Evolutionary conservation across 1,284 basidiomycete genomes (phyloP).

Genomic region (Tylopilus sp.): DNA sequence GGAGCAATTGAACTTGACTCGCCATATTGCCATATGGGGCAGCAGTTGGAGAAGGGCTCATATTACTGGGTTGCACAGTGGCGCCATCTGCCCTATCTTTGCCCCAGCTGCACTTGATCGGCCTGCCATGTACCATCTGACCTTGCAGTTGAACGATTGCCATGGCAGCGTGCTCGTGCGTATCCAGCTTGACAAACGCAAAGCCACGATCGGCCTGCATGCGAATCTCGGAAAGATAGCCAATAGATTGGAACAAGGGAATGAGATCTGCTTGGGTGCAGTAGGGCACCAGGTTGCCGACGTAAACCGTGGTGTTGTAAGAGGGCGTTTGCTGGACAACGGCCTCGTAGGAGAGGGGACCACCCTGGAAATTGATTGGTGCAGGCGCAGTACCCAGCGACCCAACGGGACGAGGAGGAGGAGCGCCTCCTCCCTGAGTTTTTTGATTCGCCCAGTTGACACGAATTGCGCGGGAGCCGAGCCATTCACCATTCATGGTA

Average conservation of each 20-base stretch:
- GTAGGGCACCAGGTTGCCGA: constrained; percentile 95
- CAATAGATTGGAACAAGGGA: constrained; percentile 93
- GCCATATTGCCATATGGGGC: constrained; percentile 73
- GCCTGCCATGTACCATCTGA: constrained; percentile 90
- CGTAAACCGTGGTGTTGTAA: constrained; percentile 94
- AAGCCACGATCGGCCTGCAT: constrained; percentile 98
- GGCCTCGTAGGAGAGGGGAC: constrained; percentile 80
- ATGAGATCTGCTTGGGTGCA: constrained; percentile 94
- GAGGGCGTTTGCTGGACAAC: constrained; percentile 86
- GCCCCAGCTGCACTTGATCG: constrained; percentile 97
- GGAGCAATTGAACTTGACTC: constrained; percentile 22
- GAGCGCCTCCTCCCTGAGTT: constrained; percentile 61
- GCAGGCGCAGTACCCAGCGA: constrained; percentile 62
- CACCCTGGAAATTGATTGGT: constrained; percentile 81
- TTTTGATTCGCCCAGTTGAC: constrained; percentile 99
- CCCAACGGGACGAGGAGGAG: constrained; percentile 45
- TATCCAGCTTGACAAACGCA: constrained; percentile 97
- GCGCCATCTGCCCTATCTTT: constrained; percentile 83
- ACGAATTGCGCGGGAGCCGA: constrained; percentile 93
- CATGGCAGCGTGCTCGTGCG: constrained; percentile 95
- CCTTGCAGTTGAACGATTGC: constrained; percentile 95
- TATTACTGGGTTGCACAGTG: constrained; percentile 46
- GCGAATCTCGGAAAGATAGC: constrained; percentile 95
- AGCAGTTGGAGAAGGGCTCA: constrained; percentile 64
- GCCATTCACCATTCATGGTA: constrained; percentile 99